These are phyloP conservation scores for Aspergillus sp. DNA, from an alignment of 2,329 filamentous ascomycete species.

Conservation along the genomic window DNA sequence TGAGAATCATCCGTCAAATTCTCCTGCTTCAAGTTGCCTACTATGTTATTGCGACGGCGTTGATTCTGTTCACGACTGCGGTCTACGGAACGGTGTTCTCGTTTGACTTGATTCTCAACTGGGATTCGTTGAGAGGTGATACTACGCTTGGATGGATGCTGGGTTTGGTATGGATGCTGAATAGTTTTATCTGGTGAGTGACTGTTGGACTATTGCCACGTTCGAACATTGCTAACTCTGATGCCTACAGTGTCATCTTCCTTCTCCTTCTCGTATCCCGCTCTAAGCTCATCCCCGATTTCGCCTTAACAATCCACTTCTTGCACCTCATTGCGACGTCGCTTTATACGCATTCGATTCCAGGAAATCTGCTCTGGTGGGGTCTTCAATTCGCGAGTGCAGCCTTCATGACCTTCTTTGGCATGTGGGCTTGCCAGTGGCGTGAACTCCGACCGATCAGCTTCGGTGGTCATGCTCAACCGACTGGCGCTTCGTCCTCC, in stretches of 20 bases:
- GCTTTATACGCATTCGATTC: constrained; percentile 72
- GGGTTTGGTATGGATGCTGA: constrained; percentile 63
- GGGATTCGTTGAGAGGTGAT: constrained; percentile 61
- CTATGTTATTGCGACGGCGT: constrained; percentile 56
- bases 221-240: neutral
- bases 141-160: constrained; percentile 67
- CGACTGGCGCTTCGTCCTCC: constrained; percentile 2
- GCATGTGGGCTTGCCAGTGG: constrained; percentile 88
- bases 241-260: constrained; percentile 63
- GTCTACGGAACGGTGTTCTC: constrained; percentile 59
- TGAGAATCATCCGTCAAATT: constrained; percentile 65
- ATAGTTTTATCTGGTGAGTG: constrained; percentile 59
- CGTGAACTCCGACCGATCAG: constrained; percentile 83
- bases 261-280: constrained; percentile 80
- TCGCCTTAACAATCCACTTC: constrained; percentile 82
- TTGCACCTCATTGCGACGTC: constrained; percentile 74
- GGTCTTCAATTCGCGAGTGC: constrained; percentile 57
- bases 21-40: constrained; percentile 60
- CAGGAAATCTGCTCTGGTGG: constrained; percentile 85
- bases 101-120: constrained; percentile 57
- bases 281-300: constrained; percentile 92
- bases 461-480: constrained; percentile 52
- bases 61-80: constrained; percentile 64
- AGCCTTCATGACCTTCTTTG: constrained; percentile 63
- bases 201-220: constrained; percentile 5